Conservation (phyloP, 1,284 basidiomycete species). For the Leccinum pachyderme region DNA sequence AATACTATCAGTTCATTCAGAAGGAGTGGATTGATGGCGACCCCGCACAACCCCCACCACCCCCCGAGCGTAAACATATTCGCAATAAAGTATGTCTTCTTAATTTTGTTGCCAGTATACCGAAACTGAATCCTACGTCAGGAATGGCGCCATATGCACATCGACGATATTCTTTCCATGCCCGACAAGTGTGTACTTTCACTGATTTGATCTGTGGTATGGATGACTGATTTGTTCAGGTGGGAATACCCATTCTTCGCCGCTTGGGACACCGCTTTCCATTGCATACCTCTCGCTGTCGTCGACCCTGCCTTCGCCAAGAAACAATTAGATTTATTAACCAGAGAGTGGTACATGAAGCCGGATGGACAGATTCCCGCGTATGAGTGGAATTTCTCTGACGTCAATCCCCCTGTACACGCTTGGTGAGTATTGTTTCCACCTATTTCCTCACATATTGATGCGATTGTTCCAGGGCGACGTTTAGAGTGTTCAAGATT, state of each 20-base stretch:
- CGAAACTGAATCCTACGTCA: constrained; percentile 29
- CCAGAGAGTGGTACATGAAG: constrained; percentile 99
- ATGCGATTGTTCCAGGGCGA: constrained; percentile 59
- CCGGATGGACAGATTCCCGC: constrained; percentile 97
- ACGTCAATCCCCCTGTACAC: constrained; percentile 97
- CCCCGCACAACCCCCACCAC: constrained; percentile 91
- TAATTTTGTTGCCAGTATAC: not conserved
- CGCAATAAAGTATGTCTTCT: constrained; percentile 66
- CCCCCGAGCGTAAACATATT: constrained; percentile 83
- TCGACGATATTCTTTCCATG: constrained; percentile 96
- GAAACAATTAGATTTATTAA: constrained; percentile 94
- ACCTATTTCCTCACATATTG: not conserved
- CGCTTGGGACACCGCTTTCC: constrained; percentile 96
- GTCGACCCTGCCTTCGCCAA: constrained; percentile 96
- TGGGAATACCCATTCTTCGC: constrained; percentile 99
- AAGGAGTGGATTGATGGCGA: constrained; percentile 96
- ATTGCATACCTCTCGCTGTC: constrained; percentile 95
- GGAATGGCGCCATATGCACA: constrained; percentile 95
- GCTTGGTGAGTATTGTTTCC: constrained; percentile 63
- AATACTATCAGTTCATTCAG: constrained; percentile 95
- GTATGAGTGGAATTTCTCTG: constrained; percentile 98
- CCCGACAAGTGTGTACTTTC: constrained; percentile 78
- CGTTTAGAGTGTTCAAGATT: constrained; percentile 97
- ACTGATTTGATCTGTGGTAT: not conserved
- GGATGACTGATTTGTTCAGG: constrained; percentile 36